Base-by-base conservation (phyloP, 2,329 filamentous ascomycete species). In the Juglanconis sp. region DNA sequence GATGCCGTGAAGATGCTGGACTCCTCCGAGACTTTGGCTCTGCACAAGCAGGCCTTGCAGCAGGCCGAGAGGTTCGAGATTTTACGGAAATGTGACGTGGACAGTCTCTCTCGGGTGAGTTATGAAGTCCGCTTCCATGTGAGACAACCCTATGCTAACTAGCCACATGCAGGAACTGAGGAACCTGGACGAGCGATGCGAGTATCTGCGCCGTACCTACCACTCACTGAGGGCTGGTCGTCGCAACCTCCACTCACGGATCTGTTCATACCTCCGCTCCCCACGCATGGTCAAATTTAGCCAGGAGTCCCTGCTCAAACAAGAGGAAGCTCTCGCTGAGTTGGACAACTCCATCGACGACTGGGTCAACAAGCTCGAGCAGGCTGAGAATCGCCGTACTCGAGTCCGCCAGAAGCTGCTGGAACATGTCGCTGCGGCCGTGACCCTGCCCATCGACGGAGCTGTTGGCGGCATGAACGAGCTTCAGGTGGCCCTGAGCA, bases 301-400 rank as follows among this genome's bases (percentile, higher is more conserved):
- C 65, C 82, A 87, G 64, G 89, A 92, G 63, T 87, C 86, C 24
- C 85, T 94, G 71, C 79, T 93, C 47, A 90, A 89, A 75, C 90
- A 93, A 70, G 90, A 93, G 72, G 90, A 93, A 73, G 88, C 89
- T 1, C 79, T 94, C 10, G 85, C 87, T 1, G 90, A 92, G 71
- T 82, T 94, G 6, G 90, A 94, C 69, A 77, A 81, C 15, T 90
- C 87, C 3, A 93, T 94, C 64, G 90, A 93, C 68, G 89, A 92
- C 70, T 93, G 90, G 87, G 86, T 90, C 53, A 80, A 76, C 66
- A 93, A 93, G 75, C 82, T 93, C n/a, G 90, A 93, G 69, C 83
- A 88, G 64, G 88, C 89, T 9, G 90, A 94, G 72, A 91, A 92
- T 70, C 81, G 90, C 68, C 86, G 90, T 46, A 87, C 86, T 15